Base-by-base conservation (phyloP, 257 asterid genomes). In the Echium plantagineum region DNA sequence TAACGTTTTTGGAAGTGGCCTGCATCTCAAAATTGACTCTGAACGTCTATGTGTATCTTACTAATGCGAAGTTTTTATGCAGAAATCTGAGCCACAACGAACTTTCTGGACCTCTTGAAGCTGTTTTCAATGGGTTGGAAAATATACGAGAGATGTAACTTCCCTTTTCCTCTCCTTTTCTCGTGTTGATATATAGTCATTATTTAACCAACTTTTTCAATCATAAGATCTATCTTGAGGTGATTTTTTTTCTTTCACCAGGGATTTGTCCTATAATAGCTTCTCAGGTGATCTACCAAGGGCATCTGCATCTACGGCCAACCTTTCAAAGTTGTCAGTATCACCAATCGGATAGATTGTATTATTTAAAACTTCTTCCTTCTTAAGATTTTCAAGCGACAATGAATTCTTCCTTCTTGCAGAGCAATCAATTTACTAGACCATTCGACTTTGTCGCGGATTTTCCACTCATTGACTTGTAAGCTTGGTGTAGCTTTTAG, bases 241-340 rank as follows among this genome's bases (percentile, higher is more conserved):
- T 42, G 49, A 42, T 12, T 12, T 12, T 42, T 53, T 15, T 19
- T 72, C 60, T 64, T 71, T 19, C 74, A 63, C 54, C 80, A 88
- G 98, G 94, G 95, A 88, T 72, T 69, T 91, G 70, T 91, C 98
- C 19, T 80, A 70, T 83, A 91, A 91, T 70, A 78, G 65, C 76
- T 80, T 88, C 78, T 80, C 76, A 6, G 97, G 98, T 61, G 98
- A 91, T 72, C 85, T 91, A 55, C 98, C 98, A 5, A 63, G 73
- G 63, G 88, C 97, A n/a, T 81, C 88, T 77, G 75, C 66, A 71
- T 55, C 71, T 52, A 63, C 87, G 80, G 66, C 60, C 65, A 83
- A 75, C 76, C 83, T 91, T 65, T 69, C 84, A 28, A 68, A 79
- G 66, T 64, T 91, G 97, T 91, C 77, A 84, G 94, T 77, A 53